Base-by-base conservation (phyloP, 148 eudicot genomes). In the Rheum nobile region DNA sequence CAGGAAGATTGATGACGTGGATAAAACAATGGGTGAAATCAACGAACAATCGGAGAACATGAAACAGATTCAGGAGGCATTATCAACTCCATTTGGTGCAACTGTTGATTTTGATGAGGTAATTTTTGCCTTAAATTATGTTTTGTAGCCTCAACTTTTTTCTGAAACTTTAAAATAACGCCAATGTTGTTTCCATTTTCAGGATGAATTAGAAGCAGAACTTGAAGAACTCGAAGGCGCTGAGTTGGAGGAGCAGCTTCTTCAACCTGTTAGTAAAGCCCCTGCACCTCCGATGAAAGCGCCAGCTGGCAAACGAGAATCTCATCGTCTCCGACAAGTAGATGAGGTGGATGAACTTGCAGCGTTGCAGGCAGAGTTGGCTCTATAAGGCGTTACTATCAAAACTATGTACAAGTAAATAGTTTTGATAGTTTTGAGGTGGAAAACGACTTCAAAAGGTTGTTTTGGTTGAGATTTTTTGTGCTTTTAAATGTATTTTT, bases 351-450 rank as follows among this genome's bases (percentile, higher is more conserved):
- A 88, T 14, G 92, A 88, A 78, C 86, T 88, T 29, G 89, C 82
- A 24, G 89, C 88, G n/a, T 65, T 88, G 75, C 89, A 88, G 81
- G 88, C 90, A 39, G 92, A 88, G 72, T 84, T 88, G 88, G 90
- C 92, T 21, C 86, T 88, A 32, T 86, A 80, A 84, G 77, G 41
- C 26, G n/a, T 21, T 21, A 0, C 24, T 43, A 43, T 43, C 2
- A 13, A 43, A n/a, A n/a, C n/a, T n/a, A n/a, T n/a, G n/a, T n/a
- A n/a, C n/a, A n/a, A n/a, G n/a, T n/a, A n/a, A n/a, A n/a, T n/a
- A n/a, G n/a, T n/a, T n/a, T n/a, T n/a, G n/a, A n/a, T n/a, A n/a
- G n/a, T n/a, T n/a, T n/a, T n/a, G n/a, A n/a, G n/a, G n/a, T n/a
- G n/a, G n/a, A n/a, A n/a, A n/a, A n/a, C n/a, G n/a, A n/a, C n/a